Evolutionary conservation across 371 early-diverging fungal species (phyloP), one percentile per base, ranked within the genome.

Genomic region (Mortierella sp.): DNA sequence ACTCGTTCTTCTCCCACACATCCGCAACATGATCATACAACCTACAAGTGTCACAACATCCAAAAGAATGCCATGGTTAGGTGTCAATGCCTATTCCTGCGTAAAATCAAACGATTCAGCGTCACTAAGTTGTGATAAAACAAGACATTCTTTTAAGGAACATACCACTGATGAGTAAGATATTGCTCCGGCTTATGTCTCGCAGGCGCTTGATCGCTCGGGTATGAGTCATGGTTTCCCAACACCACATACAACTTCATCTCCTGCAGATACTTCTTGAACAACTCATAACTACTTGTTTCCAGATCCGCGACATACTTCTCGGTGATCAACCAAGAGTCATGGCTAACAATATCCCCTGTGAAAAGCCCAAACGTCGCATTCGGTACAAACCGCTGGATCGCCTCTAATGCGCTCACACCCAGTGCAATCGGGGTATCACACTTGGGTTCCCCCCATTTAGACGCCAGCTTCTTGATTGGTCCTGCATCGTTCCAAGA

Each of bases 321-420:
- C 45, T 86, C 80, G 5, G 83, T 86, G 28, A 86, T 78, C 83
- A 86, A 77, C 93, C 93, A 93, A 0, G 90, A 87, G 72, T 92
- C 92, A 44, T 93, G 93, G 8, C 92, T 91, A 7, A 90, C 92
- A 48, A 93, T 84, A 74, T 93, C 93, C 9, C 93, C 93, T 8
- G 93, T 93, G 70, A 93, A 83, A 10, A 93, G 81, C 44, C 89
- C 92, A 86, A 93, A 93, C 28, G 63, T 80, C 57, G 82, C 87
- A 48, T 80, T 77, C 31, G 75, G 75, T 6, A 86, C 83, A 78
- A 86, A 80, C 68, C 65, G 63, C 38, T 60, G 79, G 28, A 86
- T 86, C n/a, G 82, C 77, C 50, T 86, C 72, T 65, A 86, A 45
- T 9, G 87, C 83, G 28, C 80, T 86, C 55, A 86, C n/a, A 0